Conservation (phyloP, 2,329 filamentous ascomycete genomes). For the Sporothrix protearum region DNA sequence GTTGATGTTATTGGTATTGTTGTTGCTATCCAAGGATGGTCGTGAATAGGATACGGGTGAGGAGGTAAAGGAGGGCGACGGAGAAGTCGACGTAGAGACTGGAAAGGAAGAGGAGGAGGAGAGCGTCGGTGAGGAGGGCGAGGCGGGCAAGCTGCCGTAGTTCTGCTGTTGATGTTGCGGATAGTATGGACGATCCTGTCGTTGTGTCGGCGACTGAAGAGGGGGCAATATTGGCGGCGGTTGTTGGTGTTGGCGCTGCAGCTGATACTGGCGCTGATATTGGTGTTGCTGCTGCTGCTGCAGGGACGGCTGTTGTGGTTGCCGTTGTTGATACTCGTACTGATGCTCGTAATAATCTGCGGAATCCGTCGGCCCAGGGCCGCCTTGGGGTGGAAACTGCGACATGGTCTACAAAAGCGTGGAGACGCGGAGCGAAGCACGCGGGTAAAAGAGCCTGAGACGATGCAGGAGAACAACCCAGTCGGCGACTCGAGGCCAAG, state of each 20-base stretch:
- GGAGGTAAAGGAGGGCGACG: constrained; percentile 18
- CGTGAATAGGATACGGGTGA: constrained; percentile 20
- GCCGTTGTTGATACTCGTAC: background rate
- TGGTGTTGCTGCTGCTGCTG: background rate
- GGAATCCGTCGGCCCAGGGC: constrained; percentile 36
- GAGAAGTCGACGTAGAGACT: constrained; percentile 5
- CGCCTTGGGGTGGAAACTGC: constrained; percentile 49
- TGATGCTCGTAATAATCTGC: background rate
- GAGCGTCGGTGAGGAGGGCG: constrained; percentile 28
- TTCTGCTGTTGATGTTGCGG: constrained; percentile 16
- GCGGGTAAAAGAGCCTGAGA: constrained; percentile 17
- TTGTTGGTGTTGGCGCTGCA: background rate
- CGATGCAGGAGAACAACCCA: constrained; percentile 29
- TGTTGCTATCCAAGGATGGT: constrained; percentile 12
- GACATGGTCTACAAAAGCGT: constrained; percentile 50
- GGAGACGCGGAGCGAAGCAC: constrained; percentile 15
- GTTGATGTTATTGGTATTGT: background rate
- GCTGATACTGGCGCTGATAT: constrained; percentile 2
- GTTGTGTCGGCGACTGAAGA: background rate
- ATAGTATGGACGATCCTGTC: constrained; percentile 13
- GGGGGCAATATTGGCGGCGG: background rate
- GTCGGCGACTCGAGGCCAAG: constrained; percentile 12
- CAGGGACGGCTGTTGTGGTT: background rate
- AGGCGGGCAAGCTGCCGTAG: constrained; percentile 24
- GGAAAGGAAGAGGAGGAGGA: constrained; percentile 19